Base-by-base conservation (phyloP, 306 rosid genomes). In the Citrullus colocynthis region DNA sequence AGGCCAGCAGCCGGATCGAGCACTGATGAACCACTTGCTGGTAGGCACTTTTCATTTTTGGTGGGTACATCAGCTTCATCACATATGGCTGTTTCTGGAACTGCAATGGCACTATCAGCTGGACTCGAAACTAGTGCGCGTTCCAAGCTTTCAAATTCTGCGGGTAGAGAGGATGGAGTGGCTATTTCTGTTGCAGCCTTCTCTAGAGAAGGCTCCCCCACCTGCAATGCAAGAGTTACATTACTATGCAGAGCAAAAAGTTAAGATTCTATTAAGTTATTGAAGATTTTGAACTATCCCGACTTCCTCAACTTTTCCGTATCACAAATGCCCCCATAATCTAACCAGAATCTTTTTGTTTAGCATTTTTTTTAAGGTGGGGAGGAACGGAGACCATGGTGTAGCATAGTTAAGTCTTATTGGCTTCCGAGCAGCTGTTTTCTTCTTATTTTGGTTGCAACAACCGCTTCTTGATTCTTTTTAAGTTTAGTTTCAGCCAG, bases 21-120 rank as follows among this genome's bases (percentile, higher is more conserved):
- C 28, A 37, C 32, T 18, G 74, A 37, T 66, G 76, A 71, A 34
- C 41, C 54, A 37, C 16, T 14, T 44, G 8, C 62, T 48, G 6
- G 36, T 20, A 8, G 75, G 18, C 36, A 51, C 7, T 14, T 48
- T 72, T 16, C 77, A 49, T 48, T 45, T 72, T 41, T 55, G 0
- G 74, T 69, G 56, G n/a, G n/a, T 16, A 12, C 36, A n/a, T n/a
- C 36, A n/a, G 9, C 56, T 44, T 20, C 36, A 24, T 21, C 57
- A 7, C 37, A 13, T 45, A 70, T 10, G 12, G 30, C 70, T 21
- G 60, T 52, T 36, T 78, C 78, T 65, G 54, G 58, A 57, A 10
- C 74, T 65, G 60, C 62, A 39, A 32, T 61, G 44, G 81, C 36
- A 80, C 69, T 65, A 75, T 44, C 81, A 3, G 14, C 60, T 18